These are phyloP conservation scores for Scolecobasidium constrictum DNA, from an alignment of 2,329 filamentous ascomycete species.

Conservation along the genomic window DNA sequence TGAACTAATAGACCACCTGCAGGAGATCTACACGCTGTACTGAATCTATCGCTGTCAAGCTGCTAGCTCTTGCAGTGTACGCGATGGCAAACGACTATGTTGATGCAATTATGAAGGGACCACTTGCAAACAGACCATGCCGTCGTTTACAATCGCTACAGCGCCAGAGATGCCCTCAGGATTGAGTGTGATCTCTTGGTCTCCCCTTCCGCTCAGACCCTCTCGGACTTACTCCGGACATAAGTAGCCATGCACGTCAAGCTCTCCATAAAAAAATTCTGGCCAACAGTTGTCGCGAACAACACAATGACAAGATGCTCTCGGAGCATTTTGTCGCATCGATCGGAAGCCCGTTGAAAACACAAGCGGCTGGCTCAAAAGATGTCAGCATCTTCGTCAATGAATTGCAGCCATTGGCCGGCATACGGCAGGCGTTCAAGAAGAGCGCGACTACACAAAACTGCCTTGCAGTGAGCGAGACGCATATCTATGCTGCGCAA, in stretches of 20 bases:
- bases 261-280: not conserved
- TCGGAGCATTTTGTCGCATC: constrained; percentile 8
- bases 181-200: too few species aligned
- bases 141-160: too few species aligned
- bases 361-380: constrained; percentile 42
- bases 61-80: too few species aligned
- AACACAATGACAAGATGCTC: constrained; percentile 3
- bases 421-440: constrained; percentile 74
- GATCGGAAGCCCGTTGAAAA: constrained; percentile 5
- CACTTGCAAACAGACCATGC: too few species aligned
- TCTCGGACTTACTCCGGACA: not conserved
- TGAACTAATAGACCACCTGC: too few species aligned
- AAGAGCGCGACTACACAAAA: constrained; percentile 77
- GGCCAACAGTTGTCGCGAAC: not conserved
- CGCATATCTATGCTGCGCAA: constrained; percentile 86
- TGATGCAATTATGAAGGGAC: too few species aligned
- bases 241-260: not conserved
- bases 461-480: constrained; percentile 66
- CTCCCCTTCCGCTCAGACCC: too few species aligned
- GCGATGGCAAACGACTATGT: too few species aligned
- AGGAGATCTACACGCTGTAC: too few species aligned
- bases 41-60: too few species aligned
- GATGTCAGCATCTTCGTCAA: constrained; percentile 84
- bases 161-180: too few species aligned
- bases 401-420: constrained; percentile 65